These are phyloP conservation scores for Triticum urartu DNA, from an alignment of 176 grass and related monocot species.

Conservation along the genomic window DNA sequence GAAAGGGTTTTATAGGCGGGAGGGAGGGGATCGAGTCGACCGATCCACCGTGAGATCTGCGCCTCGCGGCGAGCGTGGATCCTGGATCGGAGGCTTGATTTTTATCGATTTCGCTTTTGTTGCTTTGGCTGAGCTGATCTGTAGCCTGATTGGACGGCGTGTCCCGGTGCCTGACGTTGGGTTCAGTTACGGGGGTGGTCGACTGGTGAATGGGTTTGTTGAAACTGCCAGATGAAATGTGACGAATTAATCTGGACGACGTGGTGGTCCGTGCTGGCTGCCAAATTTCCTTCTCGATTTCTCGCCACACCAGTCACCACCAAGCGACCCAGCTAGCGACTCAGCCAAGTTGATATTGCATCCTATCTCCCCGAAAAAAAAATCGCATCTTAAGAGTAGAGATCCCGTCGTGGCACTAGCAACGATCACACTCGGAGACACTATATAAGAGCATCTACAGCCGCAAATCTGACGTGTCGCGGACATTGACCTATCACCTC, in stretches of 20 bases:
- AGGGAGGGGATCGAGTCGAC: not conserved
- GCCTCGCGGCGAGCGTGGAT: not conserved
- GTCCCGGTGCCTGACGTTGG: not conserved
- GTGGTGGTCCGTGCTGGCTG: not conserved
- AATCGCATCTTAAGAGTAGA: too few relatives aligned
- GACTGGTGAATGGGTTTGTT: too few relatives aligned
- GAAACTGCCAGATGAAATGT: too few relatives aligned
- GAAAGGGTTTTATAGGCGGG: constrained; percentile 14
- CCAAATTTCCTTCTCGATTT: not conserved
- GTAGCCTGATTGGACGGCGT: not conserved
- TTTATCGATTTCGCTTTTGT: not conserved
- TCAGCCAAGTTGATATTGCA: not conserved
- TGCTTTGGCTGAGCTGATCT: not conserved
- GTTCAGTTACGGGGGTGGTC: not conserved
- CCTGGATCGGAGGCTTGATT: not conserved
- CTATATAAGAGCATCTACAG: too few relatives aligned
- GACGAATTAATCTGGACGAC: not conserved
- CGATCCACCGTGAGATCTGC: constrained; percentile 37
- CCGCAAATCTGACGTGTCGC: too few relatives aligned
- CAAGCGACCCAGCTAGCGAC: not conserved
- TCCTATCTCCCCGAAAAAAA: not conserved
- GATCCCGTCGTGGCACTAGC: too few relatives aligned
- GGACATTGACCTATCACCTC: too few relatives aligned
- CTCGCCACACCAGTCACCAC: not conserved
- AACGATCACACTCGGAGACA: too few relatives aligned